These are phyloP conservation scores for Candida nonsorbophila DNA, from an alignment of 805 yeast genomes.

Conservation along the genomic window DNA sequence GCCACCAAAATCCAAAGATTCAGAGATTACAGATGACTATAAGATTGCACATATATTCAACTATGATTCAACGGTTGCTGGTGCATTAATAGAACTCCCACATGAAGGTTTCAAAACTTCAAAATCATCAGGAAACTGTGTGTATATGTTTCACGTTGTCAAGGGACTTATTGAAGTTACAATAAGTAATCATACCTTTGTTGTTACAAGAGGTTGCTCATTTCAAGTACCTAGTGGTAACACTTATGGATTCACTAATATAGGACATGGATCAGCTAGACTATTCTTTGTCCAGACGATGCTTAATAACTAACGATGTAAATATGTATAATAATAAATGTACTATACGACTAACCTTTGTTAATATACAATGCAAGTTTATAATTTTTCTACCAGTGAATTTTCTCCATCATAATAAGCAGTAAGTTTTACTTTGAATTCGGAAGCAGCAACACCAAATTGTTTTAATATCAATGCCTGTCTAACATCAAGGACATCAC, in stretches of 20 bases:
- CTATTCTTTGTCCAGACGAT: slow-evolving; percentile 66
- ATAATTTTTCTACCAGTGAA: slow-evolving; percentile 20
- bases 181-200: slow-evolving; percentile 51
- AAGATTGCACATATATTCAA: slow-evolving; percentile 62
- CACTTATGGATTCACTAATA: slow-evolving; percentile 62
- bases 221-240: slow-evolving; percentile 80
- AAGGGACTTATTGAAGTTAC: slow-evolving; percentile 68
- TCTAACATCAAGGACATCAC: slow-evolving; percentile 78
- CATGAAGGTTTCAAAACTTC: slow-evolving; percentile 54
- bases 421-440: slow-evolving; percentile 73
- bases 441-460: slow-evolving; percentile 92
- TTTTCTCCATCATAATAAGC: slow-evolving; percentile 74
- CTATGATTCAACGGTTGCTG: slow-evolving; percentile 58
- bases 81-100: slow-evolving; percentile 69
- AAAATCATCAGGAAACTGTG: slow-evolving; percentile 58
- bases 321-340: too few relatives aligned
- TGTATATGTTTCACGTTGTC: slow-evolving; percentile 70
- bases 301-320: slow-evolving; percentile 5
- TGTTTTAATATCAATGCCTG: slow-evolving; percentile 90
- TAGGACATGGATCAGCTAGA: slow-evolving; percentile 51
- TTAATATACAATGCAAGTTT: slow-evolving; percentile 3
- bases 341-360: slow-evolving; percentile 1
- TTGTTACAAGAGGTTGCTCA: slow-evolving; percentile 67
- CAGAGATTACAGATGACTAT: slow-evolving; percentile 38
- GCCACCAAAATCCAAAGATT: slow-evolving; percentile 23